Evolutionary conservation across 140 eudicot species (phyloP).

Genomic region (Stevia rebaudiana): DNA sequence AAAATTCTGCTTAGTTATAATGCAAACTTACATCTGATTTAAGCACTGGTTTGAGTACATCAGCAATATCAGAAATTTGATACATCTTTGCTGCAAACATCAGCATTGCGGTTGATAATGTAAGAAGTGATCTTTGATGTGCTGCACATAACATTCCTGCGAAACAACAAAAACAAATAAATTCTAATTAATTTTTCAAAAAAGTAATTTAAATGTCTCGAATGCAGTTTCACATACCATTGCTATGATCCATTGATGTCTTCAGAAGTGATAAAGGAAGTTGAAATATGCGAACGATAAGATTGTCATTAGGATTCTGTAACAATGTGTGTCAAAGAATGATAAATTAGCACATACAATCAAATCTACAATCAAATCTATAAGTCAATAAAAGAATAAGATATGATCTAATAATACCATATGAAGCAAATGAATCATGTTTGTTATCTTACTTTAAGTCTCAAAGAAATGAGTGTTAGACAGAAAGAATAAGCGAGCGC

Average conservation of each 20-base stretch:
- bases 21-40: conserved; percentile 59
- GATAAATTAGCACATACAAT: no score
- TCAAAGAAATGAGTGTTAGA: conserved; percentile 57
- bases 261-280: conserved; percentile 71
- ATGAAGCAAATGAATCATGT: conserved; percentile 3
- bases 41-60: conserved; percentile 44
- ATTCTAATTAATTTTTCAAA: neutral
- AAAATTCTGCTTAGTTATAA: neutral
- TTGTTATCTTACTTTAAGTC: conserved; percentile 40
- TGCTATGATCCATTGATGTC: conserved; percentile 47
- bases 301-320: conserved; percentile 55
- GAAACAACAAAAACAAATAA: conserved; percentile 6
- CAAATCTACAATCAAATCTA: neutral
- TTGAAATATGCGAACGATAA: conserved; percentile 81
- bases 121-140: conserved; percentile 62
- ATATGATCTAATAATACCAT: conserved; percentile 3
- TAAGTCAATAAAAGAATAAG: neutral
- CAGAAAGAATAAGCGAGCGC: conserved; percentile 89
- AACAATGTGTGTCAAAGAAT: conserved; percentile 10
- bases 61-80: conserved; percentile 59
- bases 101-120: conserved; percentile 73
- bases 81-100: conserved; percentile 84
- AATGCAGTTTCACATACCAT: conserved; percentile 37
- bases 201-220: neutral
- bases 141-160: conserved; percentile 64